Conservation (phyloP, 2,329 filamentous ascomycete species). For the Trichophyton benhamiae region DNA sequence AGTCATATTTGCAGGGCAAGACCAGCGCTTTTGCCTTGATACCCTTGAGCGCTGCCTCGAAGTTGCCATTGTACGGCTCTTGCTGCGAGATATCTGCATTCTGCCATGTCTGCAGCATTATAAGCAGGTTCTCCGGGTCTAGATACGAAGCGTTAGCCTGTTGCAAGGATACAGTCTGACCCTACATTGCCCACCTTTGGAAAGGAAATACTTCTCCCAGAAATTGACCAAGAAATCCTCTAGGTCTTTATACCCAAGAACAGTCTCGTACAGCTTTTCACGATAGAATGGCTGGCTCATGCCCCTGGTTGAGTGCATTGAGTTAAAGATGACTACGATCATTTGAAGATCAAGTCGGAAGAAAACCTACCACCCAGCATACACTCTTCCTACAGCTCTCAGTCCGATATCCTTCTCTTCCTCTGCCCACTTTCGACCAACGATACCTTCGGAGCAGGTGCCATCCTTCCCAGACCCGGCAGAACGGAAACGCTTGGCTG, state of each 20-base stretch:
- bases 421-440: conserved; percentile 38
- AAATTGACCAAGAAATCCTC: conserved; percentile 64
- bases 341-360: background rate
- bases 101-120: conserved; percentile 72
- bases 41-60: conserved; percentile 51
- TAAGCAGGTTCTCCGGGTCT: conserved; percentile 62
- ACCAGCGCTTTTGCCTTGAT: conserved; percentile 65
- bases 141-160: background rate
- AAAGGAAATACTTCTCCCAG: conserved; percentile 63
- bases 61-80: conserved; percentile 54
- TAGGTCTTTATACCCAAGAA: conserved; percentile 52
- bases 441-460: conserved; percentile 25
- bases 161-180: background rate
- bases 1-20: conserved; percentile 58
- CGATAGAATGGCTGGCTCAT: conserved; percentile 71
- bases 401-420: conserved; percentile 46
- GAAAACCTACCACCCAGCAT: conserved; percentile 52
- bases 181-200: conserved; percentile 39
- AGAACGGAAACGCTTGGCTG: conserved; percentile 43
- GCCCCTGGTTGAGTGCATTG: conserved; percentile 39
- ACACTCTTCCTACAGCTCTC: conserved; percentile 61
- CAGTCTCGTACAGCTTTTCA: conserved; percentile 53
- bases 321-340: background rate
- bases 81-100: conserved; percentile 57
- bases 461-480: conserved; percentile 40